Evolutionary conservation across 2,329 filamentous ascomycete genomes (phyloP), one percentile per base, ranked within the genome.

Genomic region (Penicillium sp.): DNA sequence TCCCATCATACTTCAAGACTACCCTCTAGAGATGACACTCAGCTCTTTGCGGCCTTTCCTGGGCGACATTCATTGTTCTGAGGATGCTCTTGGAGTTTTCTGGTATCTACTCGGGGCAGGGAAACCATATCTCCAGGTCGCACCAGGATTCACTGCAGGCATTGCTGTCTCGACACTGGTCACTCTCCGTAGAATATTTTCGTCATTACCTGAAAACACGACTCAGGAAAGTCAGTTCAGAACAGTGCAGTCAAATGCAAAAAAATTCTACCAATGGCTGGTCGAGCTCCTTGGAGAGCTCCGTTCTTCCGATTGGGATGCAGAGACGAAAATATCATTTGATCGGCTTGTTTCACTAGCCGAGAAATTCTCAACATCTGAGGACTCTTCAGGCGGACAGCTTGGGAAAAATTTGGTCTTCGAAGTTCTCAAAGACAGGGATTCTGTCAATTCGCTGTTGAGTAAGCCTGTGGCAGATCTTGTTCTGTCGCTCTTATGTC

Each of bases 11-110:
- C 80, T 89, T 25, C 79, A 85, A 41, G 89, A 89, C 0, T 97
- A 97, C 69, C 90, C 91, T 12, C 74, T 97, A 15, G 91, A 99
- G 73, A 94, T 97, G 90, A 81, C 96, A 0, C 81, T 99, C 2
- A 90, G 92, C 67, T 88, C 89, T 1, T 80, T 96, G 21, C 83
- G 89, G 10, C 86, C 87, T 0, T 95, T 92, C 64, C 79, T 97
- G 6, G 88, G 88, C 1, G 89, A 97, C 65, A 83, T 88, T 0
- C 89, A 95, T 69, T 97, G 93, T 73, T 90, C 93, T 10, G 91
- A 96, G 69, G 94, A 99, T 77, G 88, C 90, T 1, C 81, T 97
- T 45, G 93, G 93, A 0, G 84, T 99, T 35, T 86, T 90, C 59
- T 89, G 91, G 72, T 97, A 96, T 73, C 82, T 99, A 1, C 80